phyloP scores from a whole-genome alignment of 441 rosid species.

The Populus hybrid region DNA sequence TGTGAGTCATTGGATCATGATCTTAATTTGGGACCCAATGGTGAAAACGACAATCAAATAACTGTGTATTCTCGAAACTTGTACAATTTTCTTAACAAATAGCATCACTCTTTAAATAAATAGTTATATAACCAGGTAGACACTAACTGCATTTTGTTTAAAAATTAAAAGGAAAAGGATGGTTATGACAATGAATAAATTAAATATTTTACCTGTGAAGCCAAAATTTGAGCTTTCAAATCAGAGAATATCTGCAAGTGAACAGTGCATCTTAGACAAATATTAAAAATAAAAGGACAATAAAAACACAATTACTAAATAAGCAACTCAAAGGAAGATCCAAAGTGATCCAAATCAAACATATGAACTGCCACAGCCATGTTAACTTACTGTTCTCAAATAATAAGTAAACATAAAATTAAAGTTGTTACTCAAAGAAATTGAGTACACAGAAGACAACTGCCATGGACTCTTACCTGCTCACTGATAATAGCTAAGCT shows the following conservation, averaged over 20 bases:
- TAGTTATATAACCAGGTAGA: background rate
- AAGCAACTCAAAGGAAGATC: background rate
- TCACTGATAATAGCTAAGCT: conserved; percentile 89
- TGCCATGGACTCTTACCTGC: conserved; percentile 48
- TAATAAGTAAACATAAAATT: background rate
- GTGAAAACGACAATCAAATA: background rate
- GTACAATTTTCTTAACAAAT: background rate
- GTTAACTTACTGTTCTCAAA: background rate
- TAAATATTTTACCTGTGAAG: conserved; percentile 62
- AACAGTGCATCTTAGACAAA: conserved; percentile 15
- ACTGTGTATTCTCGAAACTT: background rate
- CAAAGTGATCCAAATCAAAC: background rate
- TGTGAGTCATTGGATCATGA: background rate
- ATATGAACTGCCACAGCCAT: background rate
- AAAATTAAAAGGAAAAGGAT: background rate
- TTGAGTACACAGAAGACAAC: background rate
- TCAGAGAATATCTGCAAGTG: conserved; percentile 79
- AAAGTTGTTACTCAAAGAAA: background rate
- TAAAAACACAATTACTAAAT: background rate
- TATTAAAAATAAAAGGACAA: background rate
- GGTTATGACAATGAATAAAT: background rate
- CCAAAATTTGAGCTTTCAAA: conserved; percentile 83
- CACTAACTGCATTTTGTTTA: background rate
- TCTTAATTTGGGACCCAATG: background rate
- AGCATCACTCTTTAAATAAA: background rate